Evolutionary conservation across 495 filamentous ascomycete species (phyloP), one percentile per base, ranked within the genome.

Genomic region (Amniculicola lignicola): DNA sequence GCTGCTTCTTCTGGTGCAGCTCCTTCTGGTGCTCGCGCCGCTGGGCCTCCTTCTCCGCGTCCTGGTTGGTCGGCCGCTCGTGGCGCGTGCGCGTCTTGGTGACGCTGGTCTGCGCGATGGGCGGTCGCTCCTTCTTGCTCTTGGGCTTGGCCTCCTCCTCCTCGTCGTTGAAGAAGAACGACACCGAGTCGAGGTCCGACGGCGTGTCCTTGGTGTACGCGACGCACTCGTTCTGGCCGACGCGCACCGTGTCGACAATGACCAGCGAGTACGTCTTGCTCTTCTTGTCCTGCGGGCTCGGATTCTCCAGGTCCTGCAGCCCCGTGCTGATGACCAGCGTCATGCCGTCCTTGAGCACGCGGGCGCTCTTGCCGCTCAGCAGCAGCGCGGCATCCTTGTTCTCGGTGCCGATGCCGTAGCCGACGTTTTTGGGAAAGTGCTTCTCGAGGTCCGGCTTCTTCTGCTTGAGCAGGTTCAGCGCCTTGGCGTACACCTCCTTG

Each of bases 401-500:
- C 74, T 99, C 93, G 36, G 97, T 90, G 52, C 93, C 93, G 63
- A 97, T 90, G 21, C 90, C 93, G 36, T 80, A 84, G 42, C 93
- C 93, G 31, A 95, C 81, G 54, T 84, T 94, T 72, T 93, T 95
- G 33, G 89, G 62, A 66, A 99, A 95, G 61, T 96, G 85, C 70
- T 88, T 87, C 69, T 95, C 93, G 14, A 97, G 75, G 39, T 99
- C 93, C 11, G 94, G 92, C 69, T 92, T 94, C 71, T 90, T 97
- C 5, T 87, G 72, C 64, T 83, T 89, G 45, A 97, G 76, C 12
- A 89, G 71, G 43, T 66, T 73, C 45, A 93, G 65, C 1, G 93
- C 94, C 71, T 95, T 97, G 70, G 78, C 82, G 72, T 95, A 96
- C 16, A 99, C 79, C 60, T 96, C 91, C 69, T 95, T 96, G 45